Evolutionary conservation across 2,329 filamentous ascomycete genomes (phyloP).

Genomic region (Aureobasidium sp.): DNA sequence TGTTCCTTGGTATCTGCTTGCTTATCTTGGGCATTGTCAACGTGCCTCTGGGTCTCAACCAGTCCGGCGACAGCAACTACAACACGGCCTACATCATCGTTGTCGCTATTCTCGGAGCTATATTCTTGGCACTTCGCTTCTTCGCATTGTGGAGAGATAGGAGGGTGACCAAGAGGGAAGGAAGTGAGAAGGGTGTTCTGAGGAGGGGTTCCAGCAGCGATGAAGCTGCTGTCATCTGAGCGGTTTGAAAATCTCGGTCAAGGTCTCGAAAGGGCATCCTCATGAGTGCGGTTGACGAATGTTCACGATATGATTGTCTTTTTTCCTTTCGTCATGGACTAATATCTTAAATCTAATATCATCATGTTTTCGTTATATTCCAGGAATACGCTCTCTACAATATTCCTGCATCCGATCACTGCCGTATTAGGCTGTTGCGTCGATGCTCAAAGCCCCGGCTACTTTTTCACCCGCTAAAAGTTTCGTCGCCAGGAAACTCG

Average conservation of each 20-base stretch:
- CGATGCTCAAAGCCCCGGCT: not conserved
- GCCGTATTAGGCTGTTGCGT: not conserved
- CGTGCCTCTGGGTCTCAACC: conserved; percentile 50
- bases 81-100: conserved; percentile 43
- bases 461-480: not conserved
- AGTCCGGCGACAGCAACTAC: conserved; percentile 43
- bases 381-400: not conserved
- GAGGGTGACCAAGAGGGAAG: not conserved
- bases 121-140: conserved; percentile 22
- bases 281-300: not conserved
- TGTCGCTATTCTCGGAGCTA: conserved; percentile 34
- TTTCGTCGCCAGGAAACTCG: not conserved
- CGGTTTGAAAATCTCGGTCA: no score
- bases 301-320: not conserved
- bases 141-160: not conserved
- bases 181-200: not conserved
- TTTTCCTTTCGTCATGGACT: not conserved
- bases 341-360: not conserved
- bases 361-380: not conserved
- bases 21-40: conserved; percentile 48
- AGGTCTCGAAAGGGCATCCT: not conserved
- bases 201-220: not conserved
- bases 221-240: not conserved
- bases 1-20: conserved; percentile 49
- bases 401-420: no score